Evolutionary conservation across 2,329 filamentous ascomycete genomes (phyloP).

Genomic region (Ceratocystis papillata): DNA sequence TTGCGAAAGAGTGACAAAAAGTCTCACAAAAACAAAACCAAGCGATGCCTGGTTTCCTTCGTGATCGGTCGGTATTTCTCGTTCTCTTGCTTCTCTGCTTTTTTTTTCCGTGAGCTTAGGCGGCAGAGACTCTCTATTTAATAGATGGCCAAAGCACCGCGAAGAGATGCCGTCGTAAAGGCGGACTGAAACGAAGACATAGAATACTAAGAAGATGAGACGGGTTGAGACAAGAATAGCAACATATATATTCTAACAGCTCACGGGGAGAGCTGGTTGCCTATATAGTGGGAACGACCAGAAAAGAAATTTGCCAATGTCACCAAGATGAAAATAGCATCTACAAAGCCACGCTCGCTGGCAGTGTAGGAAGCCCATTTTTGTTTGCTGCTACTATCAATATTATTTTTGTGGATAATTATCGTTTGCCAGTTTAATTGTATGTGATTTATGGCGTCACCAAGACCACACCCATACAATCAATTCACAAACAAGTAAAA

Average conservation of each 20-base stretch:
- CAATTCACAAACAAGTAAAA: not conserved
- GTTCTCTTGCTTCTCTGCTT: not conserved
- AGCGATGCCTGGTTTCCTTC: not conserved
- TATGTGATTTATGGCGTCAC: not conserved
- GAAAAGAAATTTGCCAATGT: too few species aligned
- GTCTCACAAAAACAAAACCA: not conserved
- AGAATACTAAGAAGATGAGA: not conserved
- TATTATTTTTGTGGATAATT: not conserved
- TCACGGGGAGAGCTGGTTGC: not conserved
- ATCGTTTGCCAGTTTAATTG: not conserved
- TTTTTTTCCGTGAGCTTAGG: not conserved
- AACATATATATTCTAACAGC: not conserved
- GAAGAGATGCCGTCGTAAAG: not conserved
- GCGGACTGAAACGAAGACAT: constrained; percentile 1
- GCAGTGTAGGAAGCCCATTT: not conserved
- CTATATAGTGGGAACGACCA: not conserved
- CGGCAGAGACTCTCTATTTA: not conserved
- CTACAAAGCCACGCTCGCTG: not conserved
- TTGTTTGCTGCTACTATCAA: not conserved
- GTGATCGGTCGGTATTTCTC: not conserved
- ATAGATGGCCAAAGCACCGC: constrained; percentile 2
- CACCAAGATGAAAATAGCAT: too few species aligned
- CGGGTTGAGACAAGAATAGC: constrained; percentile 2
- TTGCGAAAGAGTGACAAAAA: not conserved
- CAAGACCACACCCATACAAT: not conserved